phyloP scores from a whole-genome alignment of 108 stramenopile species.

The Nitzschia sp. region DNA sequence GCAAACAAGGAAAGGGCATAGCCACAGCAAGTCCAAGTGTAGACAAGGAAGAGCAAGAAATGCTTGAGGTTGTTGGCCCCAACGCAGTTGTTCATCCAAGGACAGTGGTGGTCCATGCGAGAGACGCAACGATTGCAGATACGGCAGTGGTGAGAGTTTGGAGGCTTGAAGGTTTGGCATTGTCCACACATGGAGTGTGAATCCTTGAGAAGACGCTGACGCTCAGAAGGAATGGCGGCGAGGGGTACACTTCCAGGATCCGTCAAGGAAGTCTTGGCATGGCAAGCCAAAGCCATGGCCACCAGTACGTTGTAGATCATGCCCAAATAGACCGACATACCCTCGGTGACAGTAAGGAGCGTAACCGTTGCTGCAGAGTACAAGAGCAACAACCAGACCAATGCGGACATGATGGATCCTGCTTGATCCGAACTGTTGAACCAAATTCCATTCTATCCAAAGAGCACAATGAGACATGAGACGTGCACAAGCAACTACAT shows the following conservation, averaged over 20 bases:
- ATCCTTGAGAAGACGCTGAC: conserved; percentile 48
- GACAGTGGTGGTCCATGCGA: conserved; percentile 97
- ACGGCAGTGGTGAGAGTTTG: conserved; percentile 92
- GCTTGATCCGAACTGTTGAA: conserved; percentile 66
- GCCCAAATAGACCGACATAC: conserved; percentile 53
- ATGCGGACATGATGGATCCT: conserved; percentile 63
- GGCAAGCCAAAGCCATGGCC: conserved; percentile 63
- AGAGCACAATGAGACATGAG: not conserved
- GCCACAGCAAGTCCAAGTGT: conserved; percentile 79
- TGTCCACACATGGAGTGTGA: conserved; percentile 74
- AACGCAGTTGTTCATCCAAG: conserved; percentile 72
- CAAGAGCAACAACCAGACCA: conserved; percentile 59
- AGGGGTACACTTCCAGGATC: conserved; percentile 90
- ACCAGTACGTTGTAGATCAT: conserved; percentile 57
- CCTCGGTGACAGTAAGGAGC: conserved; percentile 52
- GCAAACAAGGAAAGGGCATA: conserved; percentile 81
- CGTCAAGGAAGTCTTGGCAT: conserved; percentile 77
- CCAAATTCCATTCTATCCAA: conserved; percentile 78
- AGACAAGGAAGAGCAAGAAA: conserved; percentile 90
- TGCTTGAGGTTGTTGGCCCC: conserved; percentile 46
- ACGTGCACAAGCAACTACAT: too few relatives aligned
- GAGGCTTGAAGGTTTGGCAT: conserved; percentile 92
- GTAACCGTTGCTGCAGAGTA: conserved; percentile 72
- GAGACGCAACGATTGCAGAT: conserved; percentile 92
- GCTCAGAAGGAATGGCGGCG: conserved; percentile 67